Evolutionary conservation across 192 early-diverging fungal species (phyloP).

Genomic region (Gryganskiella cystojenkinii): DNA sequence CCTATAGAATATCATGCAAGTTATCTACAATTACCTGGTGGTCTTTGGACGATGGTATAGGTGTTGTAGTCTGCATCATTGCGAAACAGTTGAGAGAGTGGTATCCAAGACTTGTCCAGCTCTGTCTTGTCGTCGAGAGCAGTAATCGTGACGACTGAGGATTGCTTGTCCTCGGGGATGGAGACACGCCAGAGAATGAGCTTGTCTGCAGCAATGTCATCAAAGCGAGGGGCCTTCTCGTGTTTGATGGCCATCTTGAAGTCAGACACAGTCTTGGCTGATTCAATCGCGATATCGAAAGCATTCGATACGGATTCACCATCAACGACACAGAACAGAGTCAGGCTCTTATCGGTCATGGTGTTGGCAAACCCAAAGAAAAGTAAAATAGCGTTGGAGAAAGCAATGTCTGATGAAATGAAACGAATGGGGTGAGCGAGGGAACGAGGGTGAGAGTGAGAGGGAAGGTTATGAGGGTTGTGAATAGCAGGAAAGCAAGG

Average conservation of each 20-base stretch:
- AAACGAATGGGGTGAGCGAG: no score
- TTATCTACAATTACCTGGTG: constrained; percentile 6
- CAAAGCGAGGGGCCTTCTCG: no score
- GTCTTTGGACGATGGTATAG: neutral
- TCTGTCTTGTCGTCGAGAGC: neutral
- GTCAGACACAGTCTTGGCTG: neutral
- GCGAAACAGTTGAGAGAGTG: neutral
- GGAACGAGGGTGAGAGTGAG: neutral
- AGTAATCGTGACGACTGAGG: no score
- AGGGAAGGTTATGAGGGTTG: neutral
- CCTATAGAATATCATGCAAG: neutral
- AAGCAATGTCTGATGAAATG: no score
- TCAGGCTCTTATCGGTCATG: neutral
- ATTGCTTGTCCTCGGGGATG: neutral
- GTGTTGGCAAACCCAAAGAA: no score
- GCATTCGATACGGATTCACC: constrained; percentile 1
- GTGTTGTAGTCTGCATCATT: neutral
- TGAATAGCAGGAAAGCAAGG: neutral
- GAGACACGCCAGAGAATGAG: constrained; percentile 18
- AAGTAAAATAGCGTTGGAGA: constrained; percentile 9
- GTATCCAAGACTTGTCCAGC: neutral
- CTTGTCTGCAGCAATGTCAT: no score
- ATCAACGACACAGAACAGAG: constrained; percentile 10
- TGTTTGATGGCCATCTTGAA: no score
- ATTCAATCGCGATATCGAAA: neutral